A percentile compares a stretch with the other conserved stretches of the same genome.
Conservation (phyloP, 2,329 filamentous ascomycete genomes). For the Boeremia lycopersici region DNA sequence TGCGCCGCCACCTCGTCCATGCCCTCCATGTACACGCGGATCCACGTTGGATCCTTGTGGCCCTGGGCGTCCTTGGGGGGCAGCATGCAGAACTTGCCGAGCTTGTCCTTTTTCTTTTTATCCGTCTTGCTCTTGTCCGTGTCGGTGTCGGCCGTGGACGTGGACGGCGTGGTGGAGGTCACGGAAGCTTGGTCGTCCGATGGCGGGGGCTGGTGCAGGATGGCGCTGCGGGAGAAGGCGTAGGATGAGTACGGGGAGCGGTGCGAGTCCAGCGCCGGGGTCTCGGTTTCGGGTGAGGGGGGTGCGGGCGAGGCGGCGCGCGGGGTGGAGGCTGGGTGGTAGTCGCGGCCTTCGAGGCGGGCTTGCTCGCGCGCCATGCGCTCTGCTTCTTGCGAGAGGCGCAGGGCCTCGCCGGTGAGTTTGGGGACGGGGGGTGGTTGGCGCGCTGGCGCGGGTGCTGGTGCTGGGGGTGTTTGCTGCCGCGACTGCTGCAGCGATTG, state of each 20-base stretch:
- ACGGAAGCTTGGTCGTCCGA: constrained; percentile 32
- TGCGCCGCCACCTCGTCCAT: constrained; percentile 87
- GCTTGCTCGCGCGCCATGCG: constrained; percentile 13
- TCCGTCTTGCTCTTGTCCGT: constrained; percentile 6
- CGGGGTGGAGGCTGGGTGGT: constrained; percentile 27
- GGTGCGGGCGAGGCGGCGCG: neutral
- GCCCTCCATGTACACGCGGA: constrained; percentile 78
- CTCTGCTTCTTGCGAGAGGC: constrained; percentile 33
- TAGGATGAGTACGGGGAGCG: constrained; percentile 33
- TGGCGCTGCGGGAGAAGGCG: constrained; percentile 38
- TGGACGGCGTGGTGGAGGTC: constrained; percentile 27
- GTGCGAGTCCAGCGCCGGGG: constrained; percentile 23
- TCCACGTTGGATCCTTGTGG: constrained; percentile 72
- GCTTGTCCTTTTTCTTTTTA: constrained; percentile 48
- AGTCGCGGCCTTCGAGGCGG: constrained; percentile 18
- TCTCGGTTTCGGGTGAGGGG: constrained; percentile 19
- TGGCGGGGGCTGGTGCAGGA: constrained; percentile 35
- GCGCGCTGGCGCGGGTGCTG: neutral
- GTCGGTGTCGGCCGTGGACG: constrained; percentile 6
- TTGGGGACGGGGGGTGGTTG: constrained; percentile 25
- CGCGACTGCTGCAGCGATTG: constrained; percentile 26
- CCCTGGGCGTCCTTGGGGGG: constrained; percentile 64
- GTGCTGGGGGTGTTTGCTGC: neutral
- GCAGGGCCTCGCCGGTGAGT: constrained; percentile 23
- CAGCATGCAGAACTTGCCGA: constrained; percentile 80